Percentiles rank a stretch among this genome's conserved stretches.
phyloP scores from a whole-genome alignment of 169 alveolate species.

The Toxoplasma gondii region DNA sequence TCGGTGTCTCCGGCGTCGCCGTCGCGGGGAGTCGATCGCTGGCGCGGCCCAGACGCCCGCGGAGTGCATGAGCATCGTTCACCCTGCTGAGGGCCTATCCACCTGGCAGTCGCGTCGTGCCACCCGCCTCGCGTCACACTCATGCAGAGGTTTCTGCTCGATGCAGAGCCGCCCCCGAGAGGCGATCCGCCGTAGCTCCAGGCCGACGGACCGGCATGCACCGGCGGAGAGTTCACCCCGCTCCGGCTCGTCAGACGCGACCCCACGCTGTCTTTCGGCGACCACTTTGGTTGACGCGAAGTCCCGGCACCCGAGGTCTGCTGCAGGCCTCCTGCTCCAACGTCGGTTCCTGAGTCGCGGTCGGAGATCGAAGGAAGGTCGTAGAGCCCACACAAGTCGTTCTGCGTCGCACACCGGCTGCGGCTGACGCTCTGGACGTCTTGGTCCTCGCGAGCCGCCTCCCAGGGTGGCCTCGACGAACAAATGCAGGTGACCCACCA shows the following conservation, averaged over 20 bases:
- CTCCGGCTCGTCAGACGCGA: no score
- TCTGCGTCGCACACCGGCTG: neutral
- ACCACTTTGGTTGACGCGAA: neutral
- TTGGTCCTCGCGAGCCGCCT: neutral
- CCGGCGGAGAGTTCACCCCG: no score
- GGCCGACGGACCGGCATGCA: neutral
- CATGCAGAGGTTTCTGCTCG: neutral
- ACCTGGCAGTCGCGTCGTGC: neutral
- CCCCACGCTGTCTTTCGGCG: neutral
- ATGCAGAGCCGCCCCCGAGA: neutral
- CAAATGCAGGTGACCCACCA: conserved; percentile 35
- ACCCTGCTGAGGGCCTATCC: neutral
- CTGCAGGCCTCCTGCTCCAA: neutral
- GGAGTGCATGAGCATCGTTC: no score
- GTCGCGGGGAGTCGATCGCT: no score
- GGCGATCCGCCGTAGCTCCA: neutral
- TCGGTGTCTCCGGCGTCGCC: no score
- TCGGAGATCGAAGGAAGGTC: neutral
- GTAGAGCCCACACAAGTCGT: neutral
- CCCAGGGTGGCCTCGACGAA: conserved; percentile 34
- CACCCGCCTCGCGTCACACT: neutral
- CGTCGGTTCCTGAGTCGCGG: neutral
- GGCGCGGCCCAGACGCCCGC: neutral
- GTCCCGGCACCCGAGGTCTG: neutral
- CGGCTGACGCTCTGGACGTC: neutral